phyloP scores from a whole-genome alignment of 108 stramenopile species.

The Cyclotella kingstonii region DNA sequence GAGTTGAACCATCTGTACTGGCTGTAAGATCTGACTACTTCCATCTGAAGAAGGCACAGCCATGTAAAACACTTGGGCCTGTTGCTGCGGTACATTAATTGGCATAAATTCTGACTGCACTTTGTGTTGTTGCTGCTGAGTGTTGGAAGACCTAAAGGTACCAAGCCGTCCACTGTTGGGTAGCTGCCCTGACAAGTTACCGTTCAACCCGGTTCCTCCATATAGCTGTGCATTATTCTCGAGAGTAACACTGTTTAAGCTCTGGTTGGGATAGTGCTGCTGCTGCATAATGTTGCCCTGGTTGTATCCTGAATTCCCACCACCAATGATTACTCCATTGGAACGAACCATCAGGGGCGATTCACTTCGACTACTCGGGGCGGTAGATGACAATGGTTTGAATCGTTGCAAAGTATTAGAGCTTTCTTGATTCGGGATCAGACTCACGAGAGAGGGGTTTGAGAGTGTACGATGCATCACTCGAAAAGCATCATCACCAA shows the following conservation, averaged over 20 bases:
- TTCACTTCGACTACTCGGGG: conserved; percentile 45
- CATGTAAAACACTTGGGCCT: conserved; percentile 84
- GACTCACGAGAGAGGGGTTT: conserved; percentile 26
- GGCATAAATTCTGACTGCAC: conserved; percentile 41
- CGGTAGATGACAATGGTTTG: conserved; percentile 38
- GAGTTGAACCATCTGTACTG: conserved; percentile 47
- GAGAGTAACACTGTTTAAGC: not conserved
- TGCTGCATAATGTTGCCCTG: not conserved
- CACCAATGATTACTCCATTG: conserved; percentile 1
- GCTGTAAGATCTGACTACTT: conserved; percentile 79
- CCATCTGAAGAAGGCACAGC: conserved; percentile 88
- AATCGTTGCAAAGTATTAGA: not conserved
- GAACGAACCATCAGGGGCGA: conserved; percentile 16
- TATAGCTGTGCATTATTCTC: conserved; percentile 9
- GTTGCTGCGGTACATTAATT: conserved; percentile 25
- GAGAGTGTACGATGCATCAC: conserved; percentile 35
- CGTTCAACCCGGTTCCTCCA: not conserved
- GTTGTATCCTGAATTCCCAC: conserved; percentile 17
- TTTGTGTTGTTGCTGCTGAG: conserved; percentile 23
- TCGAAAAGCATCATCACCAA: conserved; percentile 77
- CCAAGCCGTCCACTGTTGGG: not conserved
- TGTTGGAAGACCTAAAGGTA: conserved; percentile 9
- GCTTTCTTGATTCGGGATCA: conserved; percentile 11
- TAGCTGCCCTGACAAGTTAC: conserved; percentile 9
- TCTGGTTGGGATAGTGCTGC: conserved; percentile 6